Evolutionary conservation across 768 basidiomycete species (phyloP), one percentile per base, ranked within the genome.

Genomic region (Saitozyma sp.): DNA sequence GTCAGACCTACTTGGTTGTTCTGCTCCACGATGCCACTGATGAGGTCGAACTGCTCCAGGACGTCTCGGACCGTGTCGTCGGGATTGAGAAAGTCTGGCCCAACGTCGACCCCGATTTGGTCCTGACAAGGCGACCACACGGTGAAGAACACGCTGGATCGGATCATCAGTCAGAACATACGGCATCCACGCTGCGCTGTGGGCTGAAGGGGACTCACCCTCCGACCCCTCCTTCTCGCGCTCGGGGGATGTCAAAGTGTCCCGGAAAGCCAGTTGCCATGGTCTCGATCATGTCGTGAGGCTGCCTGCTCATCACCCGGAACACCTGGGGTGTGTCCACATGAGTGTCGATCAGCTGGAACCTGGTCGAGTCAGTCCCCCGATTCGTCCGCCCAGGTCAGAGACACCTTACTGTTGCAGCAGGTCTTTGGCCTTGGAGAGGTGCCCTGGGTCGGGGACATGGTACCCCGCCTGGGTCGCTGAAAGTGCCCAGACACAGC

Each of bases 41-140:
- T 67, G 19, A 67, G 46, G 55, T 67, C 66, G 39, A 67, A 46
- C n/a, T 54, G 52, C 48, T 67, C 66, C 42, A 64, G 46, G 14
- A 54, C 64, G 49, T 67, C 66, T 10, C 66, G 53, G 9, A 67
- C 63, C 39, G 54, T 54, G 51, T 64, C 17, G 50, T 64, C 42
- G 9, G 55, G 54, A 17, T 53, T 19, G 14, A 64, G 54, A 39
- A 56, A 67, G 49, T 67, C 63, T 19, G 39, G 58, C 14, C 65
- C 65, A 13, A 54, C n/a, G 39, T 64, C 60, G 13, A 58, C 20
- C 2, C 56, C 65, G 14, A 62, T n/a, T 20, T 37, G 38, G 40
- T 65, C 60, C 9, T 53, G 54, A 40, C 65, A 63, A 8, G 65
- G 59, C 9, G 59, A 38, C 48, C 55, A 65, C 4, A 52, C 51